phyloP scores from a whole-genome alignment of 805 yeast genomes.

The Helenozyma rhizophorensis region DNA sequence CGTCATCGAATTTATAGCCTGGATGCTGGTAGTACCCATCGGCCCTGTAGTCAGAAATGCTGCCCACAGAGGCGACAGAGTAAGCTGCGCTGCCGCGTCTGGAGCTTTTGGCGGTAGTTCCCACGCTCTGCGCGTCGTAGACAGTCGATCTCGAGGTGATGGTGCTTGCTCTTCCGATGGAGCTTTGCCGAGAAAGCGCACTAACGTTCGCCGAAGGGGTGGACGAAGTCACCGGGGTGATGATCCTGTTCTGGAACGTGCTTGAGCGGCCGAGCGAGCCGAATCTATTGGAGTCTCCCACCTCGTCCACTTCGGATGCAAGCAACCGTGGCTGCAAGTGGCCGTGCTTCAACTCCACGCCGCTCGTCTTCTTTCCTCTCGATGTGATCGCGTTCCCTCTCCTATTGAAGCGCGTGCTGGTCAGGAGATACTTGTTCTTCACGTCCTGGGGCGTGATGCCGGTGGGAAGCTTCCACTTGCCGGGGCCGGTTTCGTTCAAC shows the following conservation, averaged over 20 bases:
- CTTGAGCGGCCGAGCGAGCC: conserved; percentile 11
- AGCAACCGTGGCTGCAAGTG: conserved; percentile 60
- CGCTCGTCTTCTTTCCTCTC: conserved; percentile 32
- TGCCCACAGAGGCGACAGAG: conserved; percentile 25
- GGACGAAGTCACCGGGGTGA: conserved; percentile 13
- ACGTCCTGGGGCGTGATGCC: conserved; percentile 48
- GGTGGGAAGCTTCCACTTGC: conserved; percentile 48
- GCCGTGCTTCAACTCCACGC: conserved; percentile 58
- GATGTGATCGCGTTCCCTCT: conserved; percentile 6
- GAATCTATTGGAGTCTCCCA: conserved; percentile 11
- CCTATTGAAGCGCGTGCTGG: conserved; percentile 15
- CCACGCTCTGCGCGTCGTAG: conserved; percentile 17
- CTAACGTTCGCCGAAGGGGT: conserved; percentile 7
- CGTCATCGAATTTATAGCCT: conserved; percentile 28
- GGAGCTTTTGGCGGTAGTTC: conserved; percentile 10
- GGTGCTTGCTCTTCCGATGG: conserved; percentile 31
- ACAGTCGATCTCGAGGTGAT: conserved; percentile 17
- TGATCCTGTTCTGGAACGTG: conserved; percentile 3
- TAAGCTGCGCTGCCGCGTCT: conserved; percentile 20
- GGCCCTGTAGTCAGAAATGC: conserved; percentile 21
- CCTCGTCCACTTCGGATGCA: conserved; percentile 71
- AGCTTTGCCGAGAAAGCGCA: conserved; percentile 21
- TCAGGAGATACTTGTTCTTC: conserved; percentile 17
- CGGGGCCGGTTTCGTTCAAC: conserved; percentile 43
- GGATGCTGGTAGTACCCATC: conserved; percentile 41